Percentiles rank a stretch among this genome's conserved stretches.
Conservation (phyloP, 148 eudicot genomes). For the Amaranthus hypochondriacus region DNA sequence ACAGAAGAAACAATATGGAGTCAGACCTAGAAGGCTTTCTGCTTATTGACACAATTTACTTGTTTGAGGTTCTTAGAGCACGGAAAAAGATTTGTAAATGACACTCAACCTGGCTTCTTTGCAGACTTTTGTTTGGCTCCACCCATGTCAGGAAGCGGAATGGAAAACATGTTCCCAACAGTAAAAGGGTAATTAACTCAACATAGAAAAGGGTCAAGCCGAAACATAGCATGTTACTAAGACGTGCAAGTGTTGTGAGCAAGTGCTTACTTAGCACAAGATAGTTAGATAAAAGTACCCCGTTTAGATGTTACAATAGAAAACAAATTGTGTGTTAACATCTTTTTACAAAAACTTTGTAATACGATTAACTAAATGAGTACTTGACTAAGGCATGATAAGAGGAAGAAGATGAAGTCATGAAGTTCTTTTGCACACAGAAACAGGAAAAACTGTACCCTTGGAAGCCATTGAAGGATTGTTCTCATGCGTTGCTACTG, state of each 20-base stretch:
- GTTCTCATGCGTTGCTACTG: background rate
- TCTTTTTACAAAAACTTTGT: background rate
- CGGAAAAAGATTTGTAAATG: background rate
- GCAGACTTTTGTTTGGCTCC: background rate
- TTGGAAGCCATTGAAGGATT: background rate
- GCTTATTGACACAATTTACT: no score
- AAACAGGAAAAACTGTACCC: background rate
- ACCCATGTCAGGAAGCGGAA: slow-evolving; percentile 7
- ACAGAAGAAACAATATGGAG: no score
- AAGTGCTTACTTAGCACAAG: background rate
- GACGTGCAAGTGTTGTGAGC: background rate
- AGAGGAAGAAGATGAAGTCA: no score
- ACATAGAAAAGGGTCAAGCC: background rate
- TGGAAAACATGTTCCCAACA: slow-evolving; percentile 9
- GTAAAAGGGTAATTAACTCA: background rate
- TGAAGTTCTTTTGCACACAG: no score
- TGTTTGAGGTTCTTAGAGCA: background rate
- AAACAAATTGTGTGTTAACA: background rate
- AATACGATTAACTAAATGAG: no score
- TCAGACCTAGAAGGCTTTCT: no score
- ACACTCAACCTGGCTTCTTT: slow-evolving; percentile 7
- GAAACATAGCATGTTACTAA: no score
- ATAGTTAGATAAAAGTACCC: background rate
- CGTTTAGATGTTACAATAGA: slow-evolving; percentile 1
- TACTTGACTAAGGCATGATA: no score